Conservation (phyloP, 73 alveolate genomes). For the Stentor coeruleus region DNA sequence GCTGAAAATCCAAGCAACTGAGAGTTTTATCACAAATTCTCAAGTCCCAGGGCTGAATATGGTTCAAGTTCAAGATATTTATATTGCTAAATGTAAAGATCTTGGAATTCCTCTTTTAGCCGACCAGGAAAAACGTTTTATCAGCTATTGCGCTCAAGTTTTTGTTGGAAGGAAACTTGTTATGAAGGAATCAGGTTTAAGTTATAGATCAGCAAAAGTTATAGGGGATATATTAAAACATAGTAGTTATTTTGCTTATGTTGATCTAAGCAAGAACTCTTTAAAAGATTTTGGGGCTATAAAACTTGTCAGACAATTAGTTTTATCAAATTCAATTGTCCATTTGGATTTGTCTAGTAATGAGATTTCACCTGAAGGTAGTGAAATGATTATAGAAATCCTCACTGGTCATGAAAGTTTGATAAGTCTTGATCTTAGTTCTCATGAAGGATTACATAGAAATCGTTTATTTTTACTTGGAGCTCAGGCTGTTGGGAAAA, state of each 20-base stretch:
- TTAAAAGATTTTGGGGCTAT: conserved; percentile 38
- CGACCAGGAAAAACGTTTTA: conserved; percentile 20
- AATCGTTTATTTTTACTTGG: conserved; percentile 36
- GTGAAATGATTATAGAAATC: conserved; percentile 17
- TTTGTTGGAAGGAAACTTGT: conserved; percentile 1
- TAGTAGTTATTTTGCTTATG: conserved; percentile 13
- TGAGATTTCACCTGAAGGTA: conserved; percentile 42
- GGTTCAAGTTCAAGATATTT: neutral
- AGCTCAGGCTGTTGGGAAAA: conserved; percentile 26
- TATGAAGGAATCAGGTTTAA: neutral
- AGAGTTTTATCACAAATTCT: too few species aligned
- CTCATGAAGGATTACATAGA: conserved; percentile 42
- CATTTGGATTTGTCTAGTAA: conserved; percentile 42
- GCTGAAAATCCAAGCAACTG: too few species aligned
- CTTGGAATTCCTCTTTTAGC: neutral
- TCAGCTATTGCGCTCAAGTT: neutral
- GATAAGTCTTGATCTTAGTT: conserved; percentile 27
- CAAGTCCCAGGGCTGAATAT: conserved; percentile 13
- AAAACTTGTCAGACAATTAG: conserved; percentile 11
- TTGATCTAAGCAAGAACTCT: conserved; percentile 28
- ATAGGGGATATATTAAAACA: neutral
- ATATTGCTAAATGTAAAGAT: conserved; percentile 18
- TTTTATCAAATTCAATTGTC: conserved; percentile 11
- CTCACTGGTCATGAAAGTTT: conserved; percentile 19
- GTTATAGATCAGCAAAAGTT: neutral